Percentiles rank a stretch among this genome's conserved stretches.
Evolutionary conservation across 2,329 filamentous ascomycete genomes (phyloP).

Genomic region (Fusarium burgessii): DNA sequence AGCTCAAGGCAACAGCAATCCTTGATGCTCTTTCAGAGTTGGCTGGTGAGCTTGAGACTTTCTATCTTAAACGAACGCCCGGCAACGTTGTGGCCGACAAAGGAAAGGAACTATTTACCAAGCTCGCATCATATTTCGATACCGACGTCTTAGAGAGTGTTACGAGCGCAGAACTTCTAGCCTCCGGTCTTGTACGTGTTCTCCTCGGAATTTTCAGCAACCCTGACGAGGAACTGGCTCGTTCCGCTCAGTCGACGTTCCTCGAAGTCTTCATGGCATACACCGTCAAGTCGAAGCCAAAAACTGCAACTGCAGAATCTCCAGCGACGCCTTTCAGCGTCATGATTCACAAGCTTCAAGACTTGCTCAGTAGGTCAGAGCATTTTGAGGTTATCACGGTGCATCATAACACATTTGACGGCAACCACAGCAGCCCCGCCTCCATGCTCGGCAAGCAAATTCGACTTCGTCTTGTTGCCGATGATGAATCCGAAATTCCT

Average conservation of each 20-base stretch:
- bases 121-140: conserved; percentile 86
- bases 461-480: conserved; percentile 86
- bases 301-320: conserved; percentile 73
- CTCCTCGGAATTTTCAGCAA: conserved; percentile 86
- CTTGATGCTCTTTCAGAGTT: conserved; percentile 78
- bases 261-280: conserved; percentile 92
- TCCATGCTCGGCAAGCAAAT: conserved; percentile 98
- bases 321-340: conserved; percentile 89
- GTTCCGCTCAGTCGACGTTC: conserved; percentile 83
- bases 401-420: conserved; percentile 90
- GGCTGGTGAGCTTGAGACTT: conserved; percentile 76
- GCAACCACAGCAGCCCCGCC: conserved; percentile 88
- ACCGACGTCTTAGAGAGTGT: conserved; percentile 91
- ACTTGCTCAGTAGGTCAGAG: conserved; percentile 94
- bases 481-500: conserved; percentile 91
- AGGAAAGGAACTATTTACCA: conserved; percentile 77
- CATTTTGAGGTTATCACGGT: conserved; percentile 98
- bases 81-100: conserved; percentile 59
- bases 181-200: conserved; percentile 88
- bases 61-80: conserved; percentile 71
- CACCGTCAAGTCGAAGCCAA: conserved; percentile 72
- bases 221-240: conserved; percentile 69
- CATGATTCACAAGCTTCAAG: conserved; percentile 93
- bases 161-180: conserved; percentile 93
- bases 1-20: conserved; percentile 82